Base-by-base conservation (phyloP, 306 rosid species). In the Quillaja saponaria region DNA sequence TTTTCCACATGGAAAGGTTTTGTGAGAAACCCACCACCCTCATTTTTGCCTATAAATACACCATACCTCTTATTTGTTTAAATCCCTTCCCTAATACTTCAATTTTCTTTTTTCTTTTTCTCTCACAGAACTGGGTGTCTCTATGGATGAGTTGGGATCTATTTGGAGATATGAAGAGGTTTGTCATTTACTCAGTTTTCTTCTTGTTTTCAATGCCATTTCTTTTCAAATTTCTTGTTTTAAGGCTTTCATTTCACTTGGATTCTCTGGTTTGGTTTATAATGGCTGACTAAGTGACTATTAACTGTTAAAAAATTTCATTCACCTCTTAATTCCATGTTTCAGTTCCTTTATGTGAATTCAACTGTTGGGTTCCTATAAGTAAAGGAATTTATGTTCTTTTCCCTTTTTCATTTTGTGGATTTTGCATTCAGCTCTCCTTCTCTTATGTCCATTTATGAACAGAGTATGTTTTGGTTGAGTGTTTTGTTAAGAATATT, bases 161-260 rank as follows among this genome's bases (percentile, higher is more conserved):
- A 25, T 68, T 3, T 82, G 88, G 87, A 70, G 51, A 52, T 71
- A 40, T 49, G 80, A 58, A 1, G 86, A 87, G 94, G 97, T 91
- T 68, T 65, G 87, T 77, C 59, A 49, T 58, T 48, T 25, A 25
- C 31, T 48, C 60, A 34, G 17, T 7, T 62, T 64, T 20, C 58
- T 62, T 41, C 40, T 10, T 56, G 56, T 70, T 34, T 13, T n/a
- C 4, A 7, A 1, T 48, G 20, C 16, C 35, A 12, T 2, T 38
- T 70, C 53, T 46, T 1, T 14, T 49, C 47, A 66, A 47, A 46
- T 60, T 65, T 35, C 59, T 31, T 2, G 50, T 59, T 80, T 68
- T 31, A 48, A 41, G 51, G 33, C 17, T 37, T 7, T 35, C 6
- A 6, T 19, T 53, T 54, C n/a, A 33, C 35, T 38, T 4, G 2